A percentile compares a stretch with the other conserved stretches of the same genome.
phyloP scores from a whole-genome alignment of 441 rosid species.

The Macaranga tanarius region DNA sequence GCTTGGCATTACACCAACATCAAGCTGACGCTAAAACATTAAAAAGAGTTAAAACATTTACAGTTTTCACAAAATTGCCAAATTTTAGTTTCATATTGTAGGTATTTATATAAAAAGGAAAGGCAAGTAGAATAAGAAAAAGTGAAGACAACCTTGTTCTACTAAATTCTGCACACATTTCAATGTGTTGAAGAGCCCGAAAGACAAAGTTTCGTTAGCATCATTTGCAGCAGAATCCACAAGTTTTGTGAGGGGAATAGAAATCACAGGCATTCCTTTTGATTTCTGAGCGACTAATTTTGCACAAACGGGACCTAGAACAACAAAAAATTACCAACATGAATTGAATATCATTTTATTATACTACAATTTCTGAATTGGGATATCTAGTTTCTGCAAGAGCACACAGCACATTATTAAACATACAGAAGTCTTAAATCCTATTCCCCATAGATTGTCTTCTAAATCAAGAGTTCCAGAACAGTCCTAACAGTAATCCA shows the following conservation, averaged over 20 bases:
- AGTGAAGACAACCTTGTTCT: slow-evolving; percentile 42
- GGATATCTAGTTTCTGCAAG: not conserved
- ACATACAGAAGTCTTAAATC: not conserved
- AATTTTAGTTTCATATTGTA: not conserved
- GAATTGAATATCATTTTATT: not conserved
- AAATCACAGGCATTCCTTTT: slow-evolving; percentile 81
- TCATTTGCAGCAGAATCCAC: slow-evolving; percentile 51
- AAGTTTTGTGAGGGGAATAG: slow-evolving; percentile 52
- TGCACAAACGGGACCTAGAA: slow-evolving; percentile 48
- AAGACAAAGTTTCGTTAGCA: slow-evolving; percentile 56
- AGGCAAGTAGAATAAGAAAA: not conserved
- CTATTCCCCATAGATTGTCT: not conserved
- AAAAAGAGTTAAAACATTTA: not conserved
- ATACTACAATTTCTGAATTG: not conserved
- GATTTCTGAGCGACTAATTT: slow-evolving; percentile 76
- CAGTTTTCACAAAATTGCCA: not conserved
- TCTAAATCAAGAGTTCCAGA: not conserved
- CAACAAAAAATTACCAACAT: slow-evolving; percentile 6
- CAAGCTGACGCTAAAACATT: not conserved
- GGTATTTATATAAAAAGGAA: no score
- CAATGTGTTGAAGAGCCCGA: slow-evolving; percentile 57
- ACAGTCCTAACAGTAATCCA: not conserved
- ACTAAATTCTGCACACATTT: slow-evolving; percentile 35
- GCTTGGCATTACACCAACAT: not conserved
- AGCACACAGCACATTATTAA: not conserved